These are phyloP conservation scores for Eucalyptus microcorys DNA, from an alignment of 345 rosid genomes.

Conservation along the genomic window DNA sequence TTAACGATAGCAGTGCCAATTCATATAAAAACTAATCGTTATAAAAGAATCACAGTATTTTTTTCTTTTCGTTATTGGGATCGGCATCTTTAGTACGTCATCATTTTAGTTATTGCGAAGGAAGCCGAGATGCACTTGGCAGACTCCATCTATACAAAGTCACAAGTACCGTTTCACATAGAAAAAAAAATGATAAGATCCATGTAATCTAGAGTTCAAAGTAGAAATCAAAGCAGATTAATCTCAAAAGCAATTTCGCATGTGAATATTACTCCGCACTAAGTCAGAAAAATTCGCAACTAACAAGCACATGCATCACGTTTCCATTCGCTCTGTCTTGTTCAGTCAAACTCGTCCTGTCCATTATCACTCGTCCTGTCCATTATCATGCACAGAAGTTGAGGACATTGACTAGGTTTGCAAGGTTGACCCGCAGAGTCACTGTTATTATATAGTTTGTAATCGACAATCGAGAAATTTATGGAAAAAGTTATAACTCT, in stretches of 20 bases:
- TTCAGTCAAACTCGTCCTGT: background rate
- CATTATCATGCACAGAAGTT: background rate
- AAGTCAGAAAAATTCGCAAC: background rate
- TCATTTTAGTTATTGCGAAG: background rate
- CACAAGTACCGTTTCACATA: background rate
- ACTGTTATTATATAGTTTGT: background rate
- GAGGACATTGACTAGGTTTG: background rate
- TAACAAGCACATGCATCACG: background rate
- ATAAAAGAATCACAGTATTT: no score
- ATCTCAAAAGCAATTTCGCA: background rate
- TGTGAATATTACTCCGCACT: background rate
- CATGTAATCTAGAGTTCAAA: background rate
- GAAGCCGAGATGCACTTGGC: rapidly evolving
- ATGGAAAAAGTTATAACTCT: no score
- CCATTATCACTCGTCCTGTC: background rate
- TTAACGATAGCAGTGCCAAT: background rate
- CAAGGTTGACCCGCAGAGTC: background rate
- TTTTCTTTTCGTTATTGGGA: background rate
- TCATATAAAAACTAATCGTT: no score
- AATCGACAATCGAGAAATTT: background rate
- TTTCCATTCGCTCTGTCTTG: background rate
- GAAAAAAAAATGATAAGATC: background rate
- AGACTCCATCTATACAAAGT: background rate
- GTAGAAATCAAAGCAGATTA: background rate
- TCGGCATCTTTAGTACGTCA: background rate